Evolutionary conservation across 345 rosid species (phyloP), one percentile per base, ranked within the genome.

Genomic region (Reutealis trisperma): DNA sequence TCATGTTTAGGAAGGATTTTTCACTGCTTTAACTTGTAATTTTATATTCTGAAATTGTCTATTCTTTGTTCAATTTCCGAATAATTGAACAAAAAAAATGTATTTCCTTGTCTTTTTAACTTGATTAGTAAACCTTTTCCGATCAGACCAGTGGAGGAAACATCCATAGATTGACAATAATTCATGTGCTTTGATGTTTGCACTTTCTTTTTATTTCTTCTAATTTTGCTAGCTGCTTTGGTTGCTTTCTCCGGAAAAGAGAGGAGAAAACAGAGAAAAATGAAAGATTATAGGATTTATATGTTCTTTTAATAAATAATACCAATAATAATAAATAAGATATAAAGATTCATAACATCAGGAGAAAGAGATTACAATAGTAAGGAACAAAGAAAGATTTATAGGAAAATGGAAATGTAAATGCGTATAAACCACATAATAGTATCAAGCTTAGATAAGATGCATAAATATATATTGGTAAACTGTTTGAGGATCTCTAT

Each of bases 31-130:
- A 37, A 37, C 41, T 37, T 37, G 41, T 34, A 37, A 37, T 37
- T 61, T 2, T 60, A 10, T 60, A 11, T 60, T 3, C 34, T 61
- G 6, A 61, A 19, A 4, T 54, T 8, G 21, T 71, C 37, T 55
- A 42, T 8, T 6, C 55, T 60, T 24, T 74, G 79, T 74, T 77
- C 32, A 49, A 66, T 65, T 59, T 15, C 58, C 24, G 63, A 67
- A 45, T 59, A 71, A 16, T 37, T 64, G 42, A 25, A n/a, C n/a
- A 15, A 52, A 54, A 54, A 7, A 27, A 9, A 22, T 21, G 6
- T 42, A 30, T 32, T 12, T 62, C 4, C 10, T 13, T n/a, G 41
- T 37, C 0, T 37, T 37, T 37, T 5, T 37, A 19, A 8, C 22
- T 57, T 22, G 32, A 8, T 41, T 0, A 4, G 30, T 16, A n/a